Evolutionary conservation across 768 basidiomycete genomes (phyloP), one percentile per base, ranked within the genome.

Genomic region (Suillus luteus): DNA sequence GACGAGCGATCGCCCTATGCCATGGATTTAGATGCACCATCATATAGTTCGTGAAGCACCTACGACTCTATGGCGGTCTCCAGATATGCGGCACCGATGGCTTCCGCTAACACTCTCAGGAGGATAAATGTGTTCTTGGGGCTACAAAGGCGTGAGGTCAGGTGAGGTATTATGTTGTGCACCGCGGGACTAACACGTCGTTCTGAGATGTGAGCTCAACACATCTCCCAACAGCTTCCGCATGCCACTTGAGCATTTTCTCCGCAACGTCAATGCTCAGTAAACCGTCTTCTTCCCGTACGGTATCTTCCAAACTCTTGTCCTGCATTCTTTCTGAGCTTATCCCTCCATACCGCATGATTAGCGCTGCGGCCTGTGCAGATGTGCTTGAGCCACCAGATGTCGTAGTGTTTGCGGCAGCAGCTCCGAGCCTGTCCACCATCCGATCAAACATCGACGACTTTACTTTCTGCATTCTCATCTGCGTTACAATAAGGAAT

Each of bases 201-300:
- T 85, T 88, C 9, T 84, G 71, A 12, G 88, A 76, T 71, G 89
- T 95, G 55, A 99, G 79, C 76, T 99, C 97, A 12, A 96, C 92
- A 67, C 94, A 96, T 68, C 97, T 80, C 5, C 97, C 96, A 35
- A 97, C 89, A 5, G 95, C 93, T 73, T 99, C 97, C 2, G 97
- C 96, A 75, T 99, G 97, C 95, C 96, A 98, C 74, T 88, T 93
- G 17, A 99, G 79, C 88, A 99, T 95, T 69, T 84, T 89, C 79
- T 96, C 95, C 2, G 95, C 92, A 11, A 87, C 79, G 46, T 88
- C 86, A 3, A 97, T 77, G 54, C 80, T 88, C 41, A 98, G 77
- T 38, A 86, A 68, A 12, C 96, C 96, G 71, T 99, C 96, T 66
- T 91, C 90, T 60, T 94, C 91, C 46, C 82, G 83, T 7, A 87